phyloP scores from a whole-genome alignment of 352 stramenopile genomes.

The Phytophthora colocasiae region DNA sequence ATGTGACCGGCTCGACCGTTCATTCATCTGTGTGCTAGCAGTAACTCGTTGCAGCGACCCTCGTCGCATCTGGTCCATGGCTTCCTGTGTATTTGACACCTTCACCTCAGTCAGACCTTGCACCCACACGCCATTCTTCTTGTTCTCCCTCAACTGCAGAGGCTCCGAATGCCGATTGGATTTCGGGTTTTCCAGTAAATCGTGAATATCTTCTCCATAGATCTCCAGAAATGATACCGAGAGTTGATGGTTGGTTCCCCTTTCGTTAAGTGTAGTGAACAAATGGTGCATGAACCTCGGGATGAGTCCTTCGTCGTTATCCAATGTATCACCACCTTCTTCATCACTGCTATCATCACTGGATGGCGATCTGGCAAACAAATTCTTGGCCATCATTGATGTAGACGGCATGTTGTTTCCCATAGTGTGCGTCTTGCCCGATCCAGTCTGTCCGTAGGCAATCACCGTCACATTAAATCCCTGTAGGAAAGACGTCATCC shows the following conservation, averaged over 20 bases:
- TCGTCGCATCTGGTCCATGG: conserved; percentile 81
- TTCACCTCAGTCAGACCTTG: conserved; percentile 82
- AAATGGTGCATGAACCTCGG: conserved; percentile 86
- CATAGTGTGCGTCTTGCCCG: conserved; percentile 89
- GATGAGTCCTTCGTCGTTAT: conserved; percentile 80
- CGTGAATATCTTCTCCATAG: conserved; percentile 97
- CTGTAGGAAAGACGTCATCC: conserved; percentile 85
- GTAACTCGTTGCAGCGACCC: conserved; percentile 82
- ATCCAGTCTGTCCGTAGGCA: conserved; percentile 87
- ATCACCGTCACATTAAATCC: conserved; percentile 92
- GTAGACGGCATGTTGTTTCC: conserved; percentile 70
- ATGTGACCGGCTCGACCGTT: conserved; percentile 87
- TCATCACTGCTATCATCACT: conserved; percentile 27
- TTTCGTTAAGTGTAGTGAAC: conserved; percentile 63
- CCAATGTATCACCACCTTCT: conserved; percentile 29
- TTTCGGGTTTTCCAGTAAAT: conserved; percentile 83
- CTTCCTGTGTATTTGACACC: conserved; percentile 59
- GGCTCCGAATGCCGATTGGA: conserved; percentile 44
- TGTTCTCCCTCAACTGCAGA: conserved; percentile 77
- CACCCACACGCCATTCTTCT: conserved; percentile 76
- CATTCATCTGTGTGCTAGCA: conserved; percentile 90
- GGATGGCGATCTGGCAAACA: conserved; percentile 38
- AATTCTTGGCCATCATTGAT: conserved; percentile 38
- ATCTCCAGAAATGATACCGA: conserved; percentile 96
- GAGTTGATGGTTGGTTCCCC: conserved; percentile 45